phyloP scores from a whole-genome alignment of 1,139 yeast genomes.

The Blastobotrys capitulatus region DNA sequence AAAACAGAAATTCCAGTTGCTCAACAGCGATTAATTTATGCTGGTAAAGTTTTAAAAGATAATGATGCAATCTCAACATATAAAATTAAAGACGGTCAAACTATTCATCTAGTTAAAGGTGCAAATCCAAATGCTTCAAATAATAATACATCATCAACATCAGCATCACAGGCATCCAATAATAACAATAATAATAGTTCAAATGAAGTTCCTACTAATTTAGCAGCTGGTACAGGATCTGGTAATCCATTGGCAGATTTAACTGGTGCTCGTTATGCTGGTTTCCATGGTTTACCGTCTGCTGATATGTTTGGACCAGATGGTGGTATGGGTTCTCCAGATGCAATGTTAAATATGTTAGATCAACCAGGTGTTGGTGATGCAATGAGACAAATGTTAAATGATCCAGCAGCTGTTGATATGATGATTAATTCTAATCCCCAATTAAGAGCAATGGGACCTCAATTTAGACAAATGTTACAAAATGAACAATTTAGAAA shows the following conservation, averaged over 20 bases:
- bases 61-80: no score
- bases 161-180: no score
- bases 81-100: no score
- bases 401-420: slow-evolving; percentile 82
- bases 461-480: slow-evolving; percentile 79
- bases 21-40: no score
- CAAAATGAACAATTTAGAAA: no score
- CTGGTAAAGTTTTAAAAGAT: no score
- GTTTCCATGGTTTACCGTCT: slow-evolving; percentile 80
- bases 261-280: slow-evolving; percentile 95
- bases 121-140: no score
- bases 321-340: slow-evolving; percentile 80
- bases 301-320: slow-evolving; percentile 93
- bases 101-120: no score
- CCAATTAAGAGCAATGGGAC: slow-evolving; percentile 75
- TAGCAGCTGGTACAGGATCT: slow-evolving; percentile 84
- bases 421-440: slow-evolving; percentile 79
- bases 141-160: no score
- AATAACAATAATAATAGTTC: slow-evolving; percentile 26
- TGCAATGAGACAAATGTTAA: slow-evolving; percentile 71
- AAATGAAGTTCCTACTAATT: slow-evolving; percentile 54
- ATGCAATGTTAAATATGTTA: slow-evolving; percentile 68
- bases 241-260: slow-evolving; percentile 87
- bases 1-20: no score
- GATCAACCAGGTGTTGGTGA: slow-evolving; percentile 77